Conservation (phyloP, 208 protist genomes). For the Strigomonas culicis region DNA sequence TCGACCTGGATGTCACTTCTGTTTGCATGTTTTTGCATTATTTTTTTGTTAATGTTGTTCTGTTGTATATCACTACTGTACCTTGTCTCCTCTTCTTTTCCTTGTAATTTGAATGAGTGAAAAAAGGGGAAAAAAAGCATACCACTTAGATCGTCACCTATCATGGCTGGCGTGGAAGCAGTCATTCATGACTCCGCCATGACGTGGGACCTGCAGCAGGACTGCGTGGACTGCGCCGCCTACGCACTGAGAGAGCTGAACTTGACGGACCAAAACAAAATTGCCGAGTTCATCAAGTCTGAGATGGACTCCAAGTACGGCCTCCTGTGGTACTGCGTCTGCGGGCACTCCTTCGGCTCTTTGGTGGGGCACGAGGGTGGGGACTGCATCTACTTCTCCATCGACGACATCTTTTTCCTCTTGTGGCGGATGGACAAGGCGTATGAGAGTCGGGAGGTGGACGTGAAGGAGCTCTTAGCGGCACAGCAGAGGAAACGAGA, state of each 20-base stretch:
- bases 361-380: conserved; percentile 99
- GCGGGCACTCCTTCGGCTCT: conserved; percentile 99
- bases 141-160: not conserved
- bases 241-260: conserved; percentile 55
- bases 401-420: conserved; percentile 97
- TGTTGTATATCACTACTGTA: conserved; percentile 2
- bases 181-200: conserved; percentile 80
- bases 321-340: conserved; percentile 99
- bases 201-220: conserved; percentile 77
- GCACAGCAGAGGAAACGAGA: conserved; percentile 16
- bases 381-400: conserved; percentile 99
- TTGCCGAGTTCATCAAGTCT: conserved; percentile 99
- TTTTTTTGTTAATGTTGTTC: not conserved
- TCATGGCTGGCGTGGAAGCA: conserved; percentile 59
- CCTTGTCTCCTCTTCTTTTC: not conserved
- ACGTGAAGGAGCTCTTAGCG: conserved; percentile 15
- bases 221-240: conserved; percentile 83
- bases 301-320: conserved; percentile 98
- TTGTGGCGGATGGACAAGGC: conserved; percentile 91
- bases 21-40: not conserved
- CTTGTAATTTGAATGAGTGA: not conserved
- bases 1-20: not conserved
- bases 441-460: conserved; percentile 31
- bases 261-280: conserved; percentile 95
- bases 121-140: not conserved